Evolutionary conservation across 2,329 filamentous ascomycete genomes (phyloP), one percentile per base, ranked within the genome.

Genomic region (Ophiocordyceps camponoti-leonardi): DNA sequence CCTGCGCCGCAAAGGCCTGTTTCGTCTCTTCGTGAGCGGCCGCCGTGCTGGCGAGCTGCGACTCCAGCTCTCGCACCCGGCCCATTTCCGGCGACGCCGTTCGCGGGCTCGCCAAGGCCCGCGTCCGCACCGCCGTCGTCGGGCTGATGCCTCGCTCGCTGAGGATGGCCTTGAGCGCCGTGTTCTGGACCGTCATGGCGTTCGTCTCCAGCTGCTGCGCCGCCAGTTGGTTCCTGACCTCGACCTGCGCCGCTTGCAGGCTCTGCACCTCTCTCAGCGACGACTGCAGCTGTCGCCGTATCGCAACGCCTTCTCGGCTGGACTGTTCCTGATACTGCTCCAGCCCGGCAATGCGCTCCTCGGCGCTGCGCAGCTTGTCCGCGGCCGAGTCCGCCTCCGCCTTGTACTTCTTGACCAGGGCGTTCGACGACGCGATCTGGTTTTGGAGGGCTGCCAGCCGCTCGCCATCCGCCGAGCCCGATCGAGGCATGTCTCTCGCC

Each of bases 281-380:
- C 23, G 79, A 73, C 60, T 96, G 92, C 45, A 98, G 73, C 58
- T 96, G 90, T 58, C 92, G 81, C 46, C 92, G 79, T 52, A 96
- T 86, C 33, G 81, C 78, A 46, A 98, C 79, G 43, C 87, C 87
- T 62, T 98, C 93, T 41, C 92, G 78, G 62, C 88, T 96, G 4
- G 88, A 83, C 63, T 98, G 92, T 59, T 98, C 92, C 64, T 98
- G 92, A 61, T 96, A 96, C 26, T 87, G 86, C 61, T 98, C 92
- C 4, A 98, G 73, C 7, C 92, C 92, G 6, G 92, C 93, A 60
- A 98, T 96, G 40, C 92, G 81, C 66, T 96, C 93, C 64, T 98
- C 93, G 4, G 92, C 92, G 48, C 83, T 83, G 45, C 92, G 83
- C 45, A 98, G 71, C 59, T 88, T 93, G 57, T 95, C 87, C 0